Evolutionary conservation across 2,329 filamentous ascomycete genomes (phyloP).

Genomic region (Helicocarpus griseus): DNA sequence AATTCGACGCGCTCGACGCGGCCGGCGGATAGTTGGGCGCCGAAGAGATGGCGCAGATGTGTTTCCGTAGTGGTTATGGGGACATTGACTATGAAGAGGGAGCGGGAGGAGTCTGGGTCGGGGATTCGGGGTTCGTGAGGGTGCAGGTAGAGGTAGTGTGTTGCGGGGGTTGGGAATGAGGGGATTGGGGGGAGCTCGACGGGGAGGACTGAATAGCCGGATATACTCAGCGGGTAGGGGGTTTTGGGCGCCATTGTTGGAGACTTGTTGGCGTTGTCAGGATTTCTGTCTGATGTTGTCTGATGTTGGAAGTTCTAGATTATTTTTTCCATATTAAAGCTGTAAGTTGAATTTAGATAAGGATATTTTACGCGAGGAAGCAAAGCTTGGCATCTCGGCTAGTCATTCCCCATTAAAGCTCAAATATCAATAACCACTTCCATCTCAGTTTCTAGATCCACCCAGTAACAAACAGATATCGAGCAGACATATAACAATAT

Average conservation of each 20-base stretch:
- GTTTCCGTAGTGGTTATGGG: conserved; percentile 72
- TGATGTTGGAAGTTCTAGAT: neutral
- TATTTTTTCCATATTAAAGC: neutral
- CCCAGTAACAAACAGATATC: neutral
- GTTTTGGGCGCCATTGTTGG: conserved; percentile 24
- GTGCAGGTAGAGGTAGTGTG: conserved; percentile 81
- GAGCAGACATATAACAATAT: neutral
- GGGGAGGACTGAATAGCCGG: conserved; percentile 60
- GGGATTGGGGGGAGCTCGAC: conserved; percentile 55
- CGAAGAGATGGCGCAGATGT: conserved; percentile 68
- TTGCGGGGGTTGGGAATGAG: conserved; percentile 52
- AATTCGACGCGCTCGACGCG: conserved; percentile 72
- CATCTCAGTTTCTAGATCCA: neutral
- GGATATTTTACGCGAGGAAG: conserved; percentile 14
- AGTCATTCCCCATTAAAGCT: neutral
- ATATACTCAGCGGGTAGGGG: conserved; percentile 23
- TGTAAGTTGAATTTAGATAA: neutral
- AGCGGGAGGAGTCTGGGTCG: conserved; percentile 62
- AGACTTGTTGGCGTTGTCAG: conserved; percentile 14
- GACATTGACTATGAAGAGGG: conserved; percentile 83
- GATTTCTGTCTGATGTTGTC: conserved; percentile 8
- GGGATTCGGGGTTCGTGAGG: conserved; percentile 71
- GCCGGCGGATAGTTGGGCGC: conserved; percentile 62
- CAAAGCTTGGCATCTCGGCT: conserved; percentile 12
- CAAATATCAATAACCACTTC: neutral